phyloP scores from a whole-genome alignment of 2,329 filamentous ascomycete genomes.

The Calonectria naviculata region DNA sequence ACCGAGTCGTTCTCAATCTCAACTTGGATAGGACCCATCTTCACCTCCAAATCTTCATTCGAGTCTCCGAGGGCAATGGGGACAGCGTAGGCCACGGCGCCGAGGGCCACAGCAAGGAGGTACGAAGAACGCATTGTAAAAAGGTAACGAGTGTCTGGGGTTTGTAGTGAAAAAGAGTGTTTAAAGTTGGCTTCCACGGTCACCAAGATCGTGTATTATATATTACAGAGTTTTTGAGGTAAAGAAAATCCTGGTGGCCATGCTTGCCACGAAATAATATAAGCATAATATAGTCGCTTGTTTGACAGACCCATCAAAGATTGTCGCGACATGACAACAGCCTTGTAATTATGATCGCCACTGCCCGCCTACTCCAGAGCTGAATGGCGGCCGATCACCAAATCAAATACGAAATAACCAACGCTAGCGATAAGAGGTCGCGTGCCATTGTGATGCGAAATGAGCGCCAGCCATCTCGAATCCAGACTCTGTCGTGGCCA shows the following conservation, averaged over 20 bases:
- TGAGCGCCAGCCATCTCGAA: not conserved
- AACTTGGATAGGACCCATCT: too few species aligned
- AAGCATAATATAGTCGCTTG: not conserved
- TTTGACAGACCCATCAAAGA: not conserved
- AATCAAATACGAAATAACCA: not conserved
- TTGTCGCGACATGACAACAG: not conserved
- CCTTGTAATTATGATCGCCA: conserved; percentile 2
- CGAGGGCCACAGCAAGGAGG: not conserved
- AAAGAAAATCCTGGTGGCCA: not conserved
- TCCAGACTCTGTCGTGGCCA: not conserved
- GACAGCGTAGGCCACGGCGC: not conserved
- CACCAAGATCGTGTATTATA: not conserved
- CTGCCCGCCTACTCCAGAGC: not conserved
- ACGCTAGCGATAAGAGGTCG: not conserved
- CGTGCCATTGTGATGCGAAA: not conserved
- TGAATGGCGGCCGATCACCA: not conserved
- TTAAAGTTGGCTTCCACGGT: not conserved
- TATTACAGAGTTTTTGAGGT: not conserved
- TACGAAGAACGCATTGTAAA: not conserved
- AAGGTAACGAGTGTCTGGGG: not conserved
- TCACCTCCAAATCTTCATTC: too few species aligned
- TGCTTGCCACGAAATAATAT: not conserved
- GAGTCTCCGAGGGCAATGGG: not conserved
- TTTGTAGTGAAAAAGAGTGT: not conserved
- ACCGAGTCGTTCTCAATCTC: too few species aligned